Evolutionary conservation across 1,284 basidiomycete genomes (phyloP).

Genomic region (Ceratobasidium sp.): DNA sequence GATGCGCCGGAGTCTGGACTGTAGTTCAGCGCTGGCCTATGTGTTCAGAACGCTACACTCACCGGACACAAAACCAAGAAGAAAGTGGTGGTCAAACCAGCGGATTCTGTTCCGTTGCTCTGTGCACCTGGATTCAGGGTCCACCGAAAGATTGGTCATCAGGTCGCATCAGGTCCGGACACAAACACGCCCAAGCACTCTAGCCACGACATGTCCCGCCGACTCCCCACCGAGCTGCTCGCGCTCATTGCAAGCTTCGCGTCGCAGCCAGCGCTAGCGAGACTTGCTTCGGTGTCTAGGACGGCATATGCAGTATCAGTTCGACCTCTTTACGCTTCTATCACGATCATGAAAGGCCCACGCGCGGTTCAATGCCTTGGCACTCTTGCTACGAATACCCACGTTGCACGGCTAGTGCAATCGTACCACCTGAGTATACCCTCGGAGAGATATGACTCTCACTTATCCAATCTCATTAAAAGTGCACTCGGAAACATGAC

Average conservation of each 20-base stretch:
- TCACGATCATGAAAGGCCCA: background rate
- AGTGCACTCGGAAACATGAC: slow-evolving; percentile 17
- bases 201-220: background rate
- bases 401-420: slow-evolving; percentile 8
- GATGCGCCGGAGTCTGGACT: no score
- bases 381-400: background rate
- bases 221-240: slow-evolving; percentile 29
- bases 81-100: no score
- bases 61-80: no score
- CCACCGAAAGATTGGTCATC: background rate
- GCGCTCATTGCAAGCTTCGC: background rate
- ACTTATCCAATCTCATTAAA: background rate
- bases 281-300: background rate
- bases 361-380: slow-evolving; percentile 2
- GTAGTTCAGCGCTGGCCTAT: no score
- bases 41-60: no score
- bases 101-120: no score
- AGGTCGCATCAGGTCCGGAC: background rate
- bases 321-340: slow-evolving; percentile 28
- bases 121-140: background rate
- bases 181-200: background rate
- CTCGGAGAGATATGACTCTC: no score
- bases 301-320: background rate
- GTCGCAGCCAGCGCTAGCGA: background rate
- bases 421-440: background rate